A percentile compares a stretch with the other conserved stretches of the same genome.
Evolutionary conservation across 805 yeast genomes (phyloP).

Genomic region (Spathaspora boniae): DNA sequence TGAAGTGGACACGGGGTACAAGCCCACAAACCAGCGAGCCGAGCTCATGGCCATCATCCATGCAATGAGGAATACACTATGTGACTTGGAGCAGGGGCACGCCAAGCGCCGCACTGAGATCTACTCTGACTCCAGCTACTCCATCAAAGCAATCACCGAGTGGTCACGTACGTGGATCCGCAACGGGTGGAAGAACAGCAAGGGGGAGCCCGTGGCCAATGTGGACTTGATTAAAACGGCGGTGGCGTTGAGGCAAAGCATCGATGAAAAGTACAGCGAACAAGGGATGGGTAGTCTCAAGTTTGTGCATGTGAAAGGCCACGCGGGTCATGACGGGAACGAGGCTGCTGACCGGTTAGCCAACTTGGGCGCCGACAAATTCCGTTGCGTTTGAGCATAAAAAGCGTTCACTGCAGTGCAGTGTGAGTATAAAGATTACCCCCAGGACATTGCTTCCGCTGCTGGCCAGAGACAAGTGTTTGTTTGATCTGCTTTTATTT

Average conservation of each 20-base stretch:
- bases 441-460: no score
- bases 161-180: conserved; percentile 59
- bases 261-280: conserved; percentile 34
- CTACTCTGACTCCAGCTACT: conserved; percentile 69
- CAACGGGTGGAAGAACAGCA: conserved; percentile 50
- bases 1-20: conserved; percentile 12
- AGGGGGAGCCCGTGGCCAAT: conserved; percentile 48
- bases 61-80: conserved; percentile 46
- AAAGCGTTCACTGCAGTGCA: not conserved
- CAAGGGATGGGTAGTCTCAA: conserved; percentile 37
- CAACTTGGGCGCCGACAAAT: conserved; percentile 49
- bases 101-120: conserved; percentile 37
- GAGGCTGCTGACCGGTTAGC: conserved; percentile 77
- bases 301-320: conserved; percentile 69
- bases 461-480: no score
- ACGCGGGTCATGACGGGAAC: conserved; percentile 66
- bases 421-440: no score
- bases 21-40: conserved; percentile 76
- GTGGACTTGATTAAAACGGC: conserved; percentile 44
- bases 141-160: conserved; percentile 49
- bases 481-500: no score
- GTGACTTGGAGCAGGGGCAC: conserved; percentile 24
- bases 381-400: no score
- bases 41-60: conserved; percentile 66
- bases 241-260: conserved; percentile 21